A percentile compares a stretch with the other conserved stretches of the same genome.
phyloP scores from a whole-genome alignment of 331 rosid species.

The Malus hybrid region DNA sequence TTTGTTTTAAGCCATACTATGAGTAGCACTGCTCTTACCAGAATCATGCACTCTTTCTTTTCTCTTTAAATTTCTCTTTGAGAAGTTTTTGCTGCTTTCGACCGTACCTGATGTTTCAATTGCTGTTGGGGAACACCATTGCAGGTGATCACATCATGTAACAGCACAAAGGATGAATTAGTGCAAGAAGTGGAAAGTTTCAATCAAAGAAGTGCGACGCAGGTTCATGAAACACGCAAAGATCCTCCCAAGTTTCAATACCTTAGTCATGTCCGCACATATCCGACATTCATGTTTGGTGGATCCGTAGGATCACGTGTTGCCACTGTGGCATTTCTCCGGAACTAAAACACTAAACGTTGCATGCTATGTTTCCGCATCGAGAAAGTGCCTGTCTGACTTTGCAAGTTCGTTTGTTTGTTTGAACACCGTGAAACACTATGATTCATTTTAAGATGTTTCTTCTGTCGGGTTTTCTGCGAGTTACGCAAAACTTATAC shows the following conservation, averaged over 20 bases:
- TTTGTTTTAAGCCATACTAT: background rate
- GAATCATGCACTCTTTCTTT: background rate
- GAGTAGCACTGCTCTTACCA: background rate
- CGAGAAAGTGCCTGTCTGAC: slow-evolving; percentile 1
- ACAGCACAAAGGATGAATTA: slow-evolving; percentile 82
- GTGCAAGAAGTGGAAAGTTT: slow-evolving; percentile 20
- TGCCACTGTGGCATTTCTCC: slow-evolving; percentile 77
- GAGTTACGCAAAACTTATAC: background rate
- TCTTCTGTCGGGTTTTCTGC: background rate
- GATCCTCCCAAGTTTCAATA: slow-evolving; percentile 50
- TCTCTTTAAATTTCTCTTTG: background rate
- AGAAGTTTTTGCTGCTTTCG: background rate
- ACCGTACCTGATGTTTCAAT: background rate
- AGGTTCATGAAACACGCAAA: slow-evolving; percentile 31
- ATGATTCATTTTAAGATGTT: background rate
- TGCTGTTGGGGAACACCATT: slow-evolving; percentile 1
- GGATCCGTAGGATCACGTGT: slow-evolving; percentile 91
- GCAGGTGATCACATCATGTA: slow-evolving; percentile 90
- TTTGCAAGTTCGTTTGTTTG: background rate
- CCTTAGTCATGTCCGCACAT: slow-evolving; percentile 64
- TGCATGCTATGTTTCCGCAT: slow-evolving; percentile 1
- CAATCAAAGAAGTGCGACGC: background rate
- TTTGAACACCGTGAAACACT: background rate
- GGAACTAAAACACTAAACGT: slow-evolving; percentile 32
- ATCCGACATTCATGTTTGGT: slow-evolving; percentile 89